Evolutionary conservation across 2,329 filamentous ascomycete species (phyloP).

Genomic region (Aspergillus fischeri): DNA sequence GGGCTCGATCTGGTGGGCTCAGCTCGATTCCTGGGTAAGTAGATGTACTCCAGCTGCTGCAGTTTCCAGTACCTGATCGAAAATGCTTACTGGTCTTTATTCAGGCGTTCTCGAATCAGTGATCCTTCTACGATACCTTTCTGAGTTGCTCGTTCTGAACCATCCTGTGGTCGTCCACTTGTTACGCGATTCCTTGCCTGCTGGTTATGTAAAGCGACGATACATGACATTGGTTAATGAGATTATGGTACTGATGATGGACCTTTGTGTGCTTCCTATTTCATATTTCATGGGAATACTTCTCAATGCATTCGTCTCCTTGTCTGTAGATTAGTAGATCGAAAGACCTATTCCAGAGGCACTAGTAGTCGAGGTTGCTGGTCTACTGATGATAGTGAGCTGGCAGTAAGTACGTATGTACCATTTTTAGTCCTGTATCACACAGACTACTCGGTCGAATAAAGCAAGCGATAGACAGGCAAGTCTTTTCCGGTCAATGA

Average conservation of each 20-base stretch:
- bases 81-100: conserved; percentile 6
- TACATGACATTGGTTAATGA: neutral
- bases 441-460: neutral
- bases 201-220: neutral
- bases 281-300: too few species aligned
- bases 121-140: conserved; percentile 26
- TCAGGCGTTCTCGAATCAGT: conserved; percentile 32
- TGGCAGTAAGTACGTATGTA: too few species aligned
- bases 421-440: too few species aligned
- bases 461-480: neutral
- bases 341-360: too few species aligned
- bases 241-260: neutral
- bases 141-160: conserved; percentile 3
- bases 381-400: too few species aligned
- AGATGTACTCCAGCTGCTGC: neutral
- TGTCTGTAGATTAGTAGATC: neutral
- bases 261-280: neutral
- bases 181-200: neutral
- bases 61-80: neutral
- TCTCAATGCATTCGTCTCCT: neutral
- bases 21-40: conserved; percentile 37
- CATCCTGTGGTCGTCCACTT: neutral
- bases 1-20: conserved; percentile 37
- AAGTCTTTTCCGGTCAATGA: neutral
- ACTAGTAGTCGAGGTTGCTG: too few species aligned